Evolutionary conservation across 345 rosid species (phyloP).

Genomic region (Euclidium syriacum): DNA sequence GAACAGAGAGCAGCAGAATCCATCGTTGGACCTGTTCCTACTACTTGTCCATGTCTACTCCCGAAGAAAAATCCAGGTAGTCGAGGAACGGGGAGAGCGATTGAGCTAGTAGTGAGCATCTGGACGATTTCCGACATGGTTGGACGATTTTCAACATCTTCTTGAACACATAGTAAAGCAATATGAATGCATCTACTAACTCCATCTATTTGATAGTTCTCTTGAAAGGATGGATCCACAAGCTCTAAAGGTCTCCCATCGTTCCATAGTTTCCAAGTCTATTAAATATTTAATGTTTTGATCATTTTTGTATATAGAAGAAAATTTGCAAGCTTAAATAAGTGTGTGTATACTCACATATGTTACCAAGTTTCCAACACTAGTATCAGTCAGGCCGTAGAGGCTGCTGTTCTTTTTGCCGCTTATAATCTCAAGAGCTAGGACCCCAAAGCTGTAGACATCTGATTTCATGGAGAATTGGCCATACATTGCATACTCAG

Average conservation of each 20-base stretch:
- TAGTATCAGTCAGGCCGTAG: background rate
- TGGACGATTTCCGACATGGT: constrained; percentile 35
- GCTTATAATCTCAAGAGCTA: constrained; percentile 26
- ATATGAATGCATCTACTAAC: constrained; percentile 44
- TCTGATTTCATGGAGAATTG: constrained; percentile 32
- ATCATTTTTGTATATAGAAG: background rate
- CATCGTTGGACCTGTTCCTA: background rate
- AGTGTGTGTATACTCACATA: constrained; percentile 20
- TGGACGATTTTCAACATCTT: constrained; percentile 39
- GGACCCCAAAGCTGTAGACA: constrained; percentile 25
- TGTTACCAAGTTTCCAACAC: constrained; percentile 12
- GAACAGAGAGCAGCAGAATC: background rate
- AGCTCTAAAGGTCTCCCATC: constrained; percentile 14
- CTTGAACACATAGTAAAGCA: constrained; percentile 43
- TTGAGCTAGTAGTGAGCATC: constrained; percentile 34
- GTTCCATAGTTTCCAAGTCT: constrained; percentile 42
- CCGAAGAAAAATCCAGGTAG: constrained; percentile 14
- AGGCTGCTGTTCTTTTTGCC: constrained; percentile 14
- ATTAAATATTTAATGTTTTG: background rate
- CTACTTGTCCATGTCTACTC: background rate
- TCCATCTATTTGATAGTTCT: constrained; percentile 29
- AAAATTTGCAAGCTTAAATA: background rate
- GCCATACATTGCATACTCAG: constrained; percentile 29
- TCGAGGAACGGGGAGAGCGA: constrained; percentile 21
- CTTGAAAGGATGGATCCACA: constrained; percentile 11